Percentiles rank a stretch among this genome's conserved stretches.
These are phyloP conservation scores for Saccharomyces hybrid DNA, from an alignment of 1,139 yeast species.

Conservation along the genomic window DNA sequence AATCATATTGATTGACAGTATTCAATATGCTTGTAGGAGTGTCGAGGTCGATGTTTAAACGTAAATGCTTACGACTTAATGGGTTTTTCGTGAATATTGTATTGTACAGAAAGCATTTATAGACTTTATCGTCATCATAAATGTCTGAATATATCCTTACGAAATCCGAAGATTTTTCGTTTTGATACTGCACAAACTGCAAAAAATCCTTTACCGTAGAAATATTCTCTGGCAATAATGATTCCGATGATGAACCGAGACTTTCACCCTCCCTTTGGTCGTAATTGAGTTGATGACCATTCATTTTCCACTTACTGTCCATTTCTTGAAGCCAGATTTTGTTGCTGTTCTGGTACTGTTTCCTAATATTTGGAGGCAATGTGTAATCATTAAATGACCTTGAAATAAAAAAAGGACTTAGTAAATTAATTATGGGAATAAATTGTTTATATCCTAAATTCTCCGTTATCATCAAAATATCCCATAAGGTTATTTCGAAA, in stretches of 20 bases:
- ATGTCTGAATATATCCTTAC: slow-evolving; percentile 20
- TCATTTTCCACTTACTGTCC: slow-evolving; percentile 26
- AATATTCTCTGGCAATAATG: slow-evolving; percentile 17
- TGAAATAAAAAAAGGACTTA: slow-evolving; percentile 31
- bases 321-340: slow-evolving; percentile 28
- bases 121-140: slow-evolving; percentile 26
- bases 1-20: slow-evolving; percentile 29
- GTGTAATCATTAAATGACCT: slow-evolving; percentile 31
- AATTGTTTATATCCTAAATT: slow-evolving; percentile 28
- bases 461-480: slow-evolving; percentile 21
- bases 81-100: slow-evolving; percentile 25
- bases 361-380: slow-evolving; percentile 24
- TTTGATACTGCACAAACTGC: slow-evolving; percentile 22
- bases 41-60: slow-evolving; percentile 16
- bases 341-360: slow-evolving; percentile 20
- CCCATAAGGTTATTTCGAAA: slow-evolving; percentile 26
- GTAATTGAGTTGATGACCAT: slow-evolving; percentile 4
- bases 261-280: slow-evolving; percentile 4
- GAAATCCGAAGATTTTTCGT: slow-evolving; percentile 18
- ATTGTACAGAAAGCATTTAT: slow-evolving; percentile 24
- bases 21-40: slow-evolving; percentile 25
- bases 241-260: slow-evolving; percentile 4
- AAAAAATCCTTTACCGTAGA: slow-evolving; percentile 19
- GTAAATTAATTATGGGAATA: slow-evolving; percentile 24
- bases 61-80: slow-evolving; percentile 18